A percentile compares a stretch with the other conserved stretches of the same genome.
Conservation (phyloP, 2,329 filamentous ascomycete species). For the Aspergillus bombycis region DNA sequence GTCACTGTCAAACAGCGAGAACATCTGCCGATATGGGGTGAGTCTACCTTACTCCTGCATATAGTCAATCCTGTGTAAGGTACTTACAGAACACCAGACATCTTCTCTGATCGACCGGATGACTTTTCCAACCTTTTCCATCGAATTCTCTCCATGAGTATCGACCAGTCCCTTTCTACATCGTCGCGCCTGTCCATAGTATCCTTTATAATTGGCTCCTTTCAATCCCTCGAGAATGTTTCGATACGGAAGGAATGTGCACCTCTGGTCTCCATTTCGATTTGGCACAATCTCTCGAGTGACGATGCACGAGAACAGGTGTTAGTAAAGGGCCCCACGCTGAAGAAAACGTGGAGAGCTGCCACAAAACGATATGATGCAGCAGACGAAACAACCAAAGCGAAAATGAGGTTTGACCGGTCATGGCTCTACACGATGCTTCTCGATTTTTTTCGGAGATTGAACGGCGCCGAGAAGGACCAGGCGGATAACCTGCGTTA, state of each 20-base stretch:
- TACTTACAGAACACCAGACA: slow-evolving; percentile 54
- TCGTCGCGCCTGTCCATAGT: slow-evolving; percentile 79
- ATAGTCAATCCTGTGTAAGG: neutral
- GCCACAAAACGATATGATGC: slow-evolving; percentile 83
- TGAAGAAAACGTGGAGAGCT: slow-evolving; percentile 90
- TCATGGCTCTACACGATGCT: slow-evolving; percentile 89
- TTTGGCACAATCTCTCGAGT: slow-evolving; percentile 90
- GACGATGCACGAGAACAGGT: slow-evolving; percentile 73
- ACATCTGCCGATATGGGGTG: slow-evolving; percentile 84
- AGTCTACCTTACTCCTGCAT: slow-evolving; percentile 30
- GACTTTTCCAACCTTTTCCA: slow-evolving; percentile 90
- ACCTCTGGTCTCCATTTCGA: slow-evolving; percentile 88
- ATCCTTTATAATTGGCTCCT: slow-evolving; percentile 85
- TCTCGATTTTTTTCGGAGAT: slow-evolving; percentile 75
- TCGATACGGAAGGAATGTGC: slow-evolving; percentile 96
- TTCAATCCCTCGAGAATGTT: slow-evolving; percentile 87
- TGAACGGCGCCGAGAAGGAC: slow-evolving; percentile 59
- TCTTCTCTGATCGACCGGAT: slow-evolving; percentile 75
- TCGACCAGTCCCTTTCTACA: slow-evolving; percentile 69
- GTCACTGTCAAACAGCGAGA: slow-evolving; percentile 87
- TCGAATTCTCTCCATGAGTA: slow-evolving; percentile 82
- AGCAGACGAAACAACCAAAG: slow-evolving; percentile 77
- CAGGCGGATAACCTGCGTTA: slow-evolving; percentile 70
- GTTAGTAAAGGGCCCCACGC: slow-evolving; percentile 71
- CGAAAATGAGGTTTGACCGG: slow-evolving; percentile 83